Evolutionary conservation across 208 protist species (phyloP), one percentile per base, ranked within the genome.

Genomic region (Leishmania martiniquensis): DNA sequence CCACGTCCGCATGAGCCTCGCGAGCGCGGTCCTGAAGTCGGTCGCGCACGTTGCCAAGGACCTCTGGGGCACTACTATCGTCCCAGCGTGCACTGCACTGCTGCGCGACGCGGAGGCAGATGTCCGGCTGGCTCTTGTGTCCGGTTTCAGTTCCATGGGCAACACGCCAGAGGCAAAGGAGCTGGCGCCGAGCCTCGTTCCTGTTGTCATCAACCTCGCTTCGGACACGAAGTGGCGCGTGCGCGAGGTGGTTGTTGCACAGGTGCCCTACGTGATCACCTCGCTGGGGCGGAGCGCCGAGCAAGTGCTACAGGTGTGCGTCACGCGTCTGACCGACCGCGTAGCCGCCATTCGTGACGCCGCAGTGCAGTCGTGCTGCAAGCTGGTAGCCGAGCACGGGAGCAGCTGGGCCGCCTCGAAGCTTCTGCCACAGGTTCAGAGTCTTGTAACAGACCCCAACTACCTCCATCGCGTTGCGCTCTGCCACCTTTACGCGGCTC

Each of bases 1-100:
- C 32, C 91, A 96, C 74, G 94, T 97, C 10, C 91, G 94, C 32
- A 93, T 94, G 89, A 93, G 92, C 79, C 80, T 97, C n/a, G 94
- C 92, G 59, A 95, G 89, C 73, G 84, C 92, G 47, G 82, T 97
- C 54, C 85, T 97, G 25, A 89, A 94, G 82, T 94, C 88, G 20
- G 91, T 95, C n/a, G 78, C 84, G 32, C 83, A 93, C 83, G 87
- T 95, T 49, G 85, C 90, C 34, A 89, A 87, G 69, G 89, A 96
- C 39, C 78, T 95, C 70, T 97, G 94, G 92, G 85, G 83, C 22
- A 89, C 80, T 13, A 89, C 86, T 13, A 85, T 97, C 49, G 86
- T 97, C 5, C 89, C 92, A 6, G 87, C 91, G 34, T 96, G 91
- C 85, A 97, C 90, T 34, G 81, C 87, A 65, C 87, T 97, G 77